Conservation (phyloP, 371 early-diverging fungal genomes). For the Nematocida minor region DNA sequence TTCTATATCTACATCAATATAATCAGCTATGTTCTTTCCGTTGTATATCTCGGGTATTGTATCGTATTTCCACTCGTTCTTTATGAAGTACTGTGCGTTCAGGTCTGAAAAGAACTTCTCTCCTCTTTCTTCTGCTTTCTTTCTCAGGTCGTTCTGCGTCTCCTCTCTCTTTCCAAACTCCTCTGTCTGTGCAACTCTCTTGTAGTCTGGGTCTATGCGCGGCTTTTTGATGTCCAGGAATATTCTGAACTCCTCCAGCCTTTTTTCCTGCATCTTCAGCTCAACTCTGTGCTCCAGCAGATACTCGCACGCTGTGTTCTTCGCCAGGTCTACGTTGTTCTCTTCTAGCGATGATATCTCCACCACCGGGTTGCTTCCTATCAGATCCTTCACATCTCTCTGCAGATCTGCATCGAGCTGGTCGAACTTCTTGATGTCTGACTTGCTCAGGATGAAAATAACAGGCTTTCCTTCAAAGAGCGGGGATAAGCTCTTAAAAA, state of each 20-base stretch:
- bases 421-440: slow-evolving; percentile 77
- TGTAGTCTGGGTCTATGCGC: slow-evolving; percentile 69
- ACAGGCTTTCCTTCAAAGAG: slow-evolving; percentile 92
- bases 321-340: slow-evolving; percentile 59
- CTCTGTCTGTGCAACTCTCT: slow-evolving; percentile 81
- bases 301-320: slow-evolving; percentile 61
- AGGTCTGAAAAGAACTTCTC: slow-evolving; percentile 31
- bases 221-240: slow-evolving; percentile 74
- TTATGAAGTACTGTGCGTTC: slow-evolving; percentile 50
- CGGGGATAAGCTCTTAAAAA: slow-evolving; percentile 90
- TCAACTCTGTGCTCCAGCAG: slow-evolving; percentile 59
- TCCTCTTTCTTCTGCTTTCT: slow-evolving; percentile 36
- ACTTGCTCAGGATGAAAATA: slow-evolving; percentile 85
- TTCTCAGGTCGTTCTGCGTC: slow-evolving; percentile 67
- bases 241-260: slow-evolving; percentile 69
- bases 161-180: slow-evolving; percentile 75
- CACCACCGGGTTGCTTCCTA: slow-evolving; percentile 69
- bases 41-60: slow-evolving; percentile 96
- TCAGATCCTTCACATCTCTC: slow-evolving; percentile 70
- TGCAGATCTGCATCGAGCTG: slow-evolving; percentile 72
- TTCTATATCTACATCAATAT: slow-evolving; percentile 77
- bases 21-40: slow-evolving; percentile 98
- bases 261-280: slow-evolving; percentile 57
- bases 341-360: slow-evolving; percentile 58
- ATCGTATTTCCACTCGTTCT: slow-evolving; percentile 86